Conservation (phyloP, 768 basidiomycete genomes). For the Coprinopsis marcescibilis region DNA sequence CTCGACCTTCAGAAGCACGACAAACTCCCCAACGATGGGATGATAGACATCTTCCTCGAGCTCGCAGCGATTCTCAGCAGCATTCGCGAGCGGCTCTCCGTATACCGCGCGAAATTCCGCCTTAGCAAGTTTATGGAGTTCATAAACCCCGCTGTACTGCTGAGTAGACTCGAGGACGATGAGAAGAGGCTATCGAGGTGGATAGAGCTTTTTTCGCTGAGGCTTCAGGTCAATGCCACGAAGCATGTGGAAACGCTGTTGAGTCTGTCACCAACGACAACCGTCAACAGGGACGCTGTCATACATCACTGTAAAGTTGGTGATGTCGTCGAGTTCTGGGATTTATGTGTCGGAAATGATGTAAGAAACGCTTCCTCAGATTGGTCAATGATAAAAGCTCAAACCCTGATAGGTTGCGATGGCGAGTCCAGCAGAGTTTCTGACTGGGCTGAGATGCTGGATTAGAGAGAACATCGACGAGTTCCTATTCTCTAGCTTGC, state of each 20-base stretch:
- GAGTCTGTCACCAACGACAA: too few species aligned
- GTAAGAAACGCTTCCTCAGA: constrained; percentile 9
- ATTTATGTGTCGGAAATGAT: constrained; percentile 18
- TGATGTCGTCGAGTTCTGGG: constrained; percentile 18
- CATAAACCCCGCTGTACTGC: constrained; percentile 15
- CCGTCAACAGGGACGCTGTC: too few species aligned
- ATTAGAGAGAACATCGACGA: constrained; percentile 14
- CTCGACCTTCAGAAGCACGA: constrained; percentile 10
- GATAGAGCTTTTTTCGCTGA: constrained; percentile 15
- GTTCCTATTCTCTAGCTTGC: constrained; percentile 6
- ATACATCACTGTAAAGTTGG: too few species aligned
- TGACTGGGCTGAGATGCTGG: constrained; percentile 13
- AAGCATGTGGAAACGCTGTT: not conserved
- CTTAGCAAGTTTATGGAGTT: constrained; percentile 13
- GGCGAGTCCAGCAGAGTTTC: not conserved
- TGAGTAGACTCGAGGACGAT: constrained; percentile 19
- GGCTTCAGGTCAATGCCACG: not conserved
- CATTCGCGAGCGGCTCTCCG: constrained; percentile 16
- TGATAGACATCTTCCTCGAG: not conserved
- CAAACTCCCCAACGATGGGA: constrained; percentile 10
- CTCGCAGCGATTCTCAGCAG: constrained; percentile 16
- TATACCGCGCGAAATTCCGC: constrained; percentile 13
- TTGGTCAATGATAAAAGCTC: not conserved
- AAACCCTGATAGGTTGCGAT: not conserved
- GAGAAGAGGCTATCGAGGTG: constrained; percentile 18